Evolutionary conservation across 371 early-diverging fungal species (phyloP).

Genomic region (Saksenaea vasiformis): DNA sequence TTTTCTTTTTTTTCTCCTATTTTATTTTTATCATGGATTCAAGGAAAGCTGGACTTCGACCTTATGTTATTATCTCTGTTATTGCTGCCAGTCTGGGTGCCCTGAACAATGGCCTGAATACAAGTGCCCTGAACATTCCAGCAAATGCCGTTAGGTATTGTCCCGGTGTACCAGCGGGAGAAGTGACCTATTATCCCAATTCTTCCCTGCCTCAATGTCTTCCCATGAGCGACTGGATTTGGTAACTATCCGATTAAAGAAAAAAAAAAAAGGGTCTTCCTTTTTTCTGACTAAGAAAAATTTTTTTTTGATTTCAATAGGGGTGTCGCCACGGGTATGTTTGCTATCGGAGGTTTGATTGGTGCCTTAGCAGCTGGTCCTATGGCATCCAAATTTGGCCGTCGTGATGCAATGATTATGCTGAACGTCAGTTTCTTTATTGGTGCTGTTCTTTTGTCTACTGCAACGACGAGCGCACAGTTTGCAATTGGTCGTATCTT

Average conservation of each 20-base stretch:
- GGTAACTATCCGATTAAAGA: constrained; percentile 15
- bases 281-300: background rate
- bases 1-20: constrained; percentile 6
- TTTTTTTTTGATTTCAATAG: background rate
- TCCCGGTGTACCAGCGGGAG: constrained; percentile 13
- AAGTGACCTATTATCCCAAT: constrained; percentile 11
- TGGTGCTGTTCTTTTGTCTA: constrained; percentile 56
- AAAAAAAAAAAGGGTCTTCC: background rate
- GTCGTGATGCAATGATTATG: constrained; percentile 53
- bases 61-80: constrained; percentile 23
- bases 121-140: constrained; percentile 23
- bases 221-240: constrained; percentile 26
- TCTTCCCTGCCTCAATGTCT: constrained; percentile 21
- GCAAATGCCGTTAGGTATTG: constrained; percentile 15
- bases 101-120: constrained; percentile 27
- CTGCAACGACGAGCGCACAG: constrained; percentile 48
- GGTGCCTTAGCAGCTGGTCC: constrained; percentile 63
- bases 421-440: constrained; percentile 58
- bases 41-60: constrained; percentile 10
- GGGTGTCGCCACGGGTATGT: constrained; percentile 56
- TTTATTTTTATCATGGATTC: constrained; percentile 12
- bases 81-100: constrained; percentile 22
- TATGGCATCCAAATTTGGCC: constrained; percentile 54
- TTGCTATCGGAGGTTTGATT: constrained; percentile 63
- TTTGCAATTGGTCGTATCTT: constrained; percentile 73